Percentiles rank a stretch among this genome's conserved stretches.
phyloP scores from a whole-genome alignment of 129 eudicot genomes.

The Deinandra increscens region DNA sequence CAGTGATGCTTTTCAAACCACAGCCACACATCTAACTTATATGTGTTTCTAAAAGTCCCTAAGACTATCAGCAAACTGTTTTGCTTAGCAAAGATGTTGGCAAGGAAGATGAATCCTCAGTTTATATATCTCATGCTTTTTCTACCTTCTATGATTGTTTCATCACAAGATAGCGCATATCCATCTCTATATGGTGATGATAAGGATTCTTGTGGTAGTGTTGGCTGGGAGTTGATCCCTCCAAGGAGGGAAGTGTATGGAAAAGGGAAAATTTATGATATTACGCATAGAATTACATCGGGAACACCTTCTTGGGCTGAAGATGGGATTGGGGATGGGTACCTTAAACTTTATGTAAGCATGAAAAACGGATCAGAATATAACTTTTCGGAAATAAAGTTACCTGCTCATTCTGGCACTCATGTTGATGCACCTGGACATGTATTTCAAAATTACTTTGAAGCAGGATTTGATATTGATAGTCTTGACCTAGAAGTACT shows the following conservation, averaged over 20 bases:
- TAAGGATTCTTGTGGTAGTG: slow-evolving; percentile 21
- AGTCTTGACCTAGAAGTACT: slow-evolving; percentile 73
- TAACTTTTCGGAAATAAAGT: slow-evolving; percentile 62
- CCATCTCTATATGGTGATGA: slow-evolving; percentile 24
- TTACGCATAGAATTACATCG: slow-evolving; percentile 55
- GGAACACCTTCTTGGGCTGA: slow-evolving; percentile 44
- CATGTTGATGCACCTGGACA: slow-evolving; percentile 97
- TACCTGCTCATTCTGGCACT: slow-evolving; percentile 74
- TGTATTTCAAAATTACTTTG: slow-evolving; percentile 57
- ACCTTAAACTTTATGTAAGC: slow-evolving; percentile 42
- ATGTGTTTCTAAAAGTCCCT: slow-evolving; percentile 7
- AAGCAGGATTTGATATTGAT: slow-evolving; percentile 77
- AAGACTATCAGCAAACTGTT: slow-evolving; percentile 14
- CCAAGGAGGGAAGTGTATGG: slow-evolving; percentile 50
- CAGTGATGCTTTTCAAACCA: neutral
- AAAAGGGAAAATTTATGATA: slow-evolving; percentile 56
- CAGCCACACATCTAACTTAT: neutral
- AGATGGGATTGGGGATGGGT: slow-evolving; percentile 46
- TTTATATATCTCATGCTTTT: slow-evolving; percentile 19
- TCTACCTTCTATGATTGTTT: slow-evolving; percentile 16
- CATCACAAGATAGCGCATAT: slow-evolving; percentile 25
- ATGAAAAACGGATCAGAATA: slow-evolving; percentile 76
- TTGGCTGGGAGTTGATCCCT: slow-evolving; percentile 30
- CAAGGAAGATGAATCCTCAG: slow-evolving; percentile 23
- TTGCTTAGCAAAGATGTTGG: neutral